Evolutionary conservation across 139 green algal species (phyloP).

Genomic region (Desmodesmus armatus): DNA sequence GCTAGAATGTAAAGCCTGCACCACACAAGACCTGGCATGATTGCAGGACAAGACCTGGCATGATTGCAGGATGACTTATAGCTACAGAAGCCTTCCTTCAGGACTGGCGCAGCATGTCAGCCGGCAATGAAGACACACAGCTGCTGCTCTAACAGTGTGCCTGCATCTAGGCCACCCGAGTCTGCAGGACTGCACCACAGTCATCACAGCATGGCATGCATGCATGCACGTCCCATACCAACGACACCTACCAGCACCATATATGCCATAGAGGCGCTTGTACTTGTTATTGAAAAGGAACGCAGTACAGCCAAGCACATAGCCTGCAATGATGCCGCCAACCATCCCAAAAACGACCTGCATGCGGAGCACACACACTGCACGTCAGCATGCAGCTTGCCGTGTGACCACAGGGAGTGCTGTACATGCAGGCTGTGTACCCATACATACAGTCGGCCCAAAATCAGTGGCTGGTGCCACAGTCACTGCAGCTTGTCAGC

Average conservation of each 20-base stretch:
- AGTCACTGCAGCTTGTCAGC: too few species aligned
- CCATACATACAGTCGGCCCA: too few species aligned
- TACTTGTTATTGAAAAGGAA: slow-evolving; percentile 70
- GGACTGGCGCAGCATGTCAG: too few species aligned
- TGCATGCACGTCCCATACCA: too few species aligned
- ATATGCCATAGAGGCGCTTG: slow-evolving; percentile 69
- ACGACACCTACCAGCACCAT: slow-evolving; percentile 45
- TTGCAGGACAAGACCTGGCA: too few species aligned
- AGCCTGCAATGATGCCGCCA: slow-evolving; percentile 62
- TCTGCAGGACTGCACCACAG: too few species aligned
- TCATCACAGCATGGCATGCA: too few species aligned
- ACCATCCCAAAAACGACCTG: slow-evolving; percentile 75
- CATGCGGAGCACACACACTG: background rate
- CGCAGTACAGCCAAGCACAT: slow-evolving; percentile 60
- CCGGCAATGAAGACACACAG: too few species aligned
- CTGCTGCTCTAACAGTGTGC: too few species aligned
- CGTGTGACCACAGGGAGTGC: background rate
- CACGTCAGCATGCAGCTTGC: background rate
- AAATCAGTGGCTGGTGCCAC: too few species aligned
- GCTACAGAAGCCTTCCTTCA: background rate
- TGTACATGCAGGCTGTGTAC: background rate
- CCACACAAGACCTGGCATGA: background rate
- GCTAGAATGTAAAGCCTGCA: background rate
- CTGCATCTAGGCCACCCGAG: too few species aligned
- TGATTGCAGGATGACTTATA: background rate